These are phyloP conservation scores for Podila minutissima DNA, from an alignment of 192 early-diverging fungal genomes.

Conservation along the genomic window DNA sequence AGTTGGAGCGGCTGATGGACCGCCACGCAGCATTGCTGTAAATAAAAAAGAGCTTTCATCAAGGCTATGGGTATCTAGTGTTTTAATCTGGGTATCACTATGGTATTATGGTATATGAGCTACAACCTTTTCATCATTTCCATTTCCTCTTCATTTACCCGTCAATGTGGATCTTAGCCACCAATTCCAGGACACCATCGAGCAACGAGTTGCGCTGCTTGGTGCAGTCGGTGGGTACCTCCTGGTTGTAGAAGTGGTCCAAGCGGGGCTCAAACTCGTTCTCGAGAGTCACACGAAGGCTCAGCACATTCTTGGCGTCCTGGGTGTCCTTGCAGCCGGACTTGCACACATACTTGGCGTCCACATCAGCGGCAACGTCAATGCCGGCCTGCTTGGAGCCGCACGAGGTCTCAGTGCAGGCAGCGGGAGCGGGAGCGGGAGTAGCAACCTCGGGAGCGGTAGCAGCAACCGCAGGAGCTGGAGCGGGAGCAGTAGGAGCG, in stretches of 20 bases:
- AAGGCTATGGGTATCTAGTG: neutral
- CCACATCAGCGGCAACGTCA: neutral
- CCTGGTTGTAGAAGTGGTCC: slow-evolving; percentile 6
- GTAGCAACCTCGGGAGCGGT: neutral
- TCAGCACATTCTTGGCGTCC: slow-evolving; percentile 5
- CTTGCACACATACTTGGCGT: slow-evolving; percentile 11
- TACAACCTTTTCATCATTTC: neutral
- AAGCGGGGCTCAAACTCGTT: slow-evolving; percentile 10
- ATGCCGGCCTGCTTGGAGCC: slow-evolving; percentile 3
- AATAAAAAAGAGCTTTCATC: neutral
- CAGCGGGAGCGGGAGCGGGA: neutral
- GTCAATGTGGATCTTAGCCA: slow-evolving; percentile 4
- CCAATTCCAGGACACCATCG: slow-evolving; percentile 3
- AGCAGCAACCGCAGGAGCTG: neutral
- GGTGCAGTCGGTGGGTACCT: slow-evolving; percentile 5
- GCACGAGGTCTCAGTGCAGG: neutral
- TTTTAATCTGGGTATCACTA: neutral
- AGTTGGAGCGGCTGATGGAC: slow-evolving; percentile 40
- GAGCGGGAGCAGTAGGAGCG: neutral
- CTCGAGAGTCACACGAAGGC: slow-evolving; percentile 5
- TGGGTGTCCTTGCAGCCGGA: slow-evolving; percentile 2
- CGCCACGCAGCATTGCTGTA: slow-evolving; percentile 39
- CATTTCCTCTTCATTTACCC: neutral
- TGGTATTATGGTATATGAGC: neutral
- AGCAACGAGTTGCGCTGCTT: slow-evolving; percentile 5